Base-by-base conservation (phyloP, 176 grass and related monocot species). In the Oryza meridionalis region DNA sequence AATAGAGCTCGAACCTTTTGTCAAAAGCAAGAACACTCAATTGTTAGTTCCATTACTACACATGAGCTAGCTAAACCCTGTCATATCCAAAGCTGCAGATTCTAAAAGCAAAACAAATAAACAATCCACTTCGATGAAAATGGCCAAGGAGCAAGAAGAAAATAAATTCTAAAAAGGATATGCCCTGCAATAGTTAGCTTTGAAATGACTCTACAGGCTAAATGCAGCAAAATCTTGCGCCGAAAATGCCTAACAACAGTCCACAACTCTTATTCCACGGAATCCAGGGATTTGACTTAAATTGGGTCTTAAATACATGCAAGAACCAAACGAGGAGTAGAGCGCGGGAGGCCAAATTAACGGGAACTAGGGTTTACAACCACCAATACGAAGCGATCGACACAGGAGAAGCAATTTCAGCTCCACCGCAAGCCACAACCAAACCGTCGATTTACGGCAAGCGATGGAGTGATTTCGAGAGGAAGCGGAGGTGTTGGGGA, bases 301-400 rank as follows among this genome's bases (percentile, higher is more conserved):
- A 35, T 11, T 68, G 5, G 2, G 42, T 15, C 12, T 42, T 37
- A 72, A 47, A 44, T 24, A 43, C 24, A 24, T 21, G 17, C 26
- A 51, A 26, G 0, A 31, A 70, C 1, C 47, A 5, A 5, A 24
- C 67, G 4, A 73, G 62, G 38, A 5, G 38, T 72, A 46, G 16
- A 71, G 17, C 55, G 24, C 16, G n/a, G 16, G 38, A 32, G 47
- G 25, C 17, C 0, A 9, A 64, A 74, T 65, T 46, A 6, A 47
- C 19, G 7, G 50, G 58, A 74, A 46, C 81, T 74, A 83, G 81
- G 51, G 81, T 73, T 73, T 70, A 4, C 16, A 21, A 8, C n/a
- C 33, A 72, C 42, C 6, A 22, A 69, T 22, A 19, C 6, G 73
- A 40, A 16, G 9, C 69, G 58, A 61, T 25, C 61, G 58, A 59